These are phyloP conservation scores for Leccinum griseonigrum DNA, from an alignment of 1,284 basidiomycete genomes.

Conservation along the genomic window DNA sequence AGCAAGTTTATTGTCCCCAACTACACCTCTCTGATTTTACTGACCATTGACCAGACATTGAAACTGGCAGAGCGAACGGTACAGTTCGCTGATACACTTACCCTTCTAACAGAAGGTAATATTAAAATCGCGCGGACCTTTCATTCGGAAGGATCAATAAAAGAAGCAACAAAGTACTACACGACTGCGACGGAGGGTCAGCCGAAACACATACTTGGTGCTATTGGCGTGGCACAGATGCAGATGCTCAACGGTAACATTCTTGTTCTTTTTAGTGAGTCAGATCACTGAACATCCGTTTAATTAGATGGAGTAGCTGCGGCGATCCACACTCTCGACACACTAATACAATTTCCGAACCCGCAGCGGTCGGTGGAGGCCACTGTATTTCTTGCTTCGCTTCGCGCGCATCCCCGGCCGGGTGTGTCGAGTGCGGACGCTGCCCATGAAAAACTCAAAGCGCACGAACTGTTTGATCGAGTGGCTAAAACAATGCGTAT, in stretches of 20 bases:
- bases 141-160: slow-evolving; percentile 62
- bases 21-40: neutral
- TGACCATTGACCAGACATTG: slow-evolving; percentile 52
- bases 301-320: slow-evolving; percentile 67
- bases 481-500: slow-evolving; percentile 57
- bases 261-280: neutral
- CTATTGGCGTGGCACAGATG: slow-evolving; percentile 82
- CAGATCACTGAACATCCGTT: neutral
- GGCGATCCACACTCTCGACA: slow-evolving; percentile 86
- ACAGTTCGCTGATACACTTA: slow-evolving; percentile 70
- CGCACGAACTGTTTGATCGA: slow-evolving; percentile 80
- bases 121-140: slow-evolving; percentile 76
- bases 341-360: slow-evolving; percentile 65
- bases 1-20: slow-evolving; percentile 30
- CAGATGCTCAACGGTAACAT: slow-evolving; percentile 74
- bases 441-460: slow-evolving; percentile 66
- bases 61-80: slow-evolving; percentile 92
- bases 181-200: slow-evolving; percentile 68
- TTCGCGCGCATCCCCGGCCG: slow-evolving; percentile 76
- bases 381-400: slow-evolving; percentile 83
- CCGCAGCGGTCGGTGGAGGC: slow-evolving; percentile 72
- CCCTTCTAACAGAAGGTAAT: slow-evolving; percentile 76
- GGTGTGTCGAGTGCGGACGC: slow-evolving; percentile 76
- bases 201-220: slow-evolving; percentile 73
- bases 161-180: slow-evolving; percentile 72